phyloP scores from a whole-genome alignment of 495 filamentous ascomycete genomes.

The Neurospora sp. region DNA sequence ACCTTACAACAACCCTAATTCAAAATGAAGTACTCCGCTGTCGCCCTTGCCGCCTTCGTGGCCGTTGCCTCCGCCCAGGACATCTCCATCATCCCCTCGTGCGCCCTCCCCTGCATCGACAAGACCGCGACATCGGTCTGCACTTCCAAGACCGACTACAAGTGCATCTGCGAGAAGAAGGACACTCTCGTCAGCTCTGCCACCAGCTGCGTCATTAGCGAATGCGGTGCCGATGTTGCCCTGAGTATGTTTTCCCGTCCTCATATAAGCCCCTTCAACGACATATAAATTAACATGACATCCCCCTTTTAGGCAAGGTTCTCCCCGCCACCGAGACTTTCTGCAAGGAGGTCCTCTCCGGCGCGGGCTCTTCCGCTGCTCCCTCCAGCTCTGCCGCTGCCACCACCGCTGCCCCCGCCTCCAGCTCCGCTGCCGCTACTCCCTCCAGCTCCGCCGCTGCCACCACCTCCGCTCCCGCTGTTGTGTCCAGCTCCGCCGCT shows the following conservation, averaged over 20 bases:
- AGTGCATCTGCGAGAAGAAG: constrained; percentile 34
- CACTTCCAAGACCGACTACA: constrained; percentile 28
- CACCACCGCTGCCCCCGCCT: neutral
- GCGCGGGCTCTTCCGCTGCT: constrained; percentile 3
- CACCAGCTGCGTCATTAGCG: constrained; percentile 26
- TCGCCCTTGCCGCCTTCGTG: constrained; percentile 25
- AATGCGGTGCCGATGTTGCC: constrained; percentile 25
- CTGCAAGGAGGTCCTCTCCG: constrained; percentile 21
- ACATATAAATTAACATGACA: neutral
- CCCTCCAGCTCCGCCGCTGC: constrained; percentile 4
- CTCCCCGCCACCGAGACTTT: constrained; percentile 27
- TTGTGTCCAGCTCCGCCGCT: neutral
- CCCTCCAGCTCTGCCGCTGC: neutral
- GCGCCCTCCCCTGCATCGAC: constrained; percentile 30
- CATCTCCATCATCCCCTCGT: constrained; percentile 28
- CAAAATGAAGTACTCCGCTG: constrained; percentile 33
- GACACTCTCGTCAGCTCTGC: constrained; percentile 21
- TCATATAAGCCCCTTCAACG: no score
- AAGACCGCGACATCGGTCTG: constrained; percentile 20
- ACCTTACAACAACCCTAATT: neutral
- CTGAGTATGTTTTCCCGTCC: constrained; percentile 12
- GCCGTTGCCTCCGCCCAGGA: constrained; percentile 27
- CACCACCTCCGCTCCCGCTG: neutral
- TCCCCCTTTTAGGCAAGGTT: constrained; percentile 18
- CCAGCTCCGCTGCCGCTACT: neutral